phyloP scores from a whole-genome alignment of 2,329 filamentous ascomycete genomes.

The Diplodia mutila region DNA sequence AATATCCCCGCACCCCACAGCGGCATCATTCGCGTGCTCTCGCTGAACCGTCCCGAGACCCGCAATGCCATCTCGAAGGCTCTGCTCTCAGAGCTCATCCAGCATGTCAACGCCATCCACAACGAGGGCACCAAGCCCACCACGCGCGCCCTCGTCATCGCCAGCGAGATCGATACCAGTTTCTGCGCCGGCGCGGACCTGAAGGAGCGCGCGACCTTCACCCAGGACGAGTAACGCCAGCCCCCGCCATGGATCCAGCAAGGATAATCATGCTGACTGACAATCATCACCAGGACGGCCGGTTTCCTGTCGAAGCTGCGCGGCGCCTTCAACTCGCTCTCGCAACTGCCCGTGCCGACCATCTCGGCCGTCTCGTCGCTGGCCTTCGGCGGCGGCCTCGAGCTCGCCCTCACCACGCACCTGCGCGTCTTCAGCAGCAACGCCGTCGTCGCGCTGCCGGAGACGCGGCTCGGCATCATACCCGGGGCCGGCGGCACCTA shows the following conservation, averaged over 20 bases:
- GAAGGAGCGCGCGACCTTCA: slow-evolving; percentile 82
- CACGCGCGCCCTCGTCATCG: slow-evolving; percentile 81
- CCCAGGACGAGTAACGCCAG: slow-evolving; percentile 72
- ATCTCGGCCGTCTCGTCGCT: slow-evolving; percentile 84
- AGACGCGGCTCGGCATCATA: slow-evolving; percentile 91
- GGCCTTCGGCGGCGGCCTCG: slow-evolving; percentile 90
- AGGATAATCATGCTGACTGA: not conserved
- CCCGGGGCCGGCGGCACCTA: slow-evolving; percentile 93
- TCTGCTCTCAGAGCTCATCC: slow-evolving; percentile 71
- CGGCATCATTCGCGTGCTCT: slow-evolving; percentile 84
- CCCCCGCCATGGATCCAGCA: not conserved
- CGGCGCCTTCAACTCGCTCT: slow-evolving; percentile 72
- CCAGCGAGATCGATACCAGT: slow-evolving; percentile 79
- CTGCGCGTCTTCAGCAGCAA: slow-evolving; percentile 85
- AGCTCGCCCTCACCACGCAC: slow-evolving; percentile 86
- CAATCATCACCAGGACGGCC: slow-evolving; percentile 62
- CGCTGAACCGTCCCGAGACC: slow-evolving; percentile 80
- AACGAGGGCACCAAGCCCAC: slow-evolving; percentile 58
- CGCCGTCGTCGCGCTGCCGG: slow-evolving; percentile 79
- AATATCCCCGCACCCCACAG: slow-evolving; percentile 76
- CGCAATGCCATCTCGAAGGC: slow-evolving; percentile 89
- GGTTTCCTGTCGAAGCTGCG: slow-evolving; percentile 79
- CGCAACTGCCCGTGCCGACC: slow-evolving; percentile 81
- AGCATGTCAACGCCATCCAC: slow-evolving; percentile 73
- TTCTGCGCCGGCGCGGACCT: slow-evolving; percentile 96